A percentile compares a stretch with the other conserved stretches of the same genome.
Evolutionary conservation across 371 early-diverging fungal species (phyloP).

Genomic region (Batkoa obscura): DNA sequence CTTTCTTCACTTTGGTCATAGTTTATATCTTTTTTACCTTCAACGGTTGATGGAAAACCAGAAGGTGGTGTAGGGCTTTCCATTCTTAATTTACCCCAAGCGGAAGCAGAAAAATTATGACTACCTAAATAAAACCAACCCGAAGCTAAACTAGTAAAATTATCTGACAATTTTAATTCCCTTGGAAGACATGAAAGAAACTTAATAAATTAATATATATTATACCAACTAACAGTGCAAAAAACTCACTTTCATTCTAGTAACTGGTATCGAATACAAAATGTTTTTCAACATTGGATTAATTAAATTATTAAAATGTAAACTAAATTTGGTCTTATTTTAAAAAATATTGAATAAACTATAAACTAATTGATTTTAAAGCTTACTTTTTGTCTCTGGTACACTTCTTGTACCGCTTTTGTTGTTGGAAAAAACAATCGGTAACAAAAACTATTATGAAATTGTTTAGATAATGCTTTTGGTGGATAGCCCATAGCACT

Average conservation of each 20-base stretch:
- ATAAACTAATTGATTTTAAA: background rate
- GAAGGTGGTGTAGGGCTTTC: no score
- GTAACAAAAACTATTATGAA: background rate
- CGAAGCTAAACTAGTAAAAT: no score
- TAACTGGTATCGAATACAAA: background rate
- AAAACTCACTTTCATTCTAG: background rate
- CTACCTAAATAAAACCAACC: slow-evolving; percentile 3
- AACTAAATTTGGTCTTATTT: background rate
- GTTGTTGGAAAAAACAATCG: background rate
- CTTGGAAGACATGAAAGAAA: no score
- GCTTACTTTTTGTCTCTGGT: background rate
- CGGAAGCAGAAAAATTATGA: slow-evolving; percentile 3
- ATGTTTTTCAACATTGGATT: background rate
- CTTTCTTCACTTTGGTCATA: no score
- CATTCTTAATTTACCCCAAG: no score
- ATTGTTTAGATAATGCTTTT: no score
- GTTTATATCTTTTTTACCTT: no score
- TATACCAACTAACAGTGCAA: background rate
- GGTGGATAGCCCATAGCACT: background rate
- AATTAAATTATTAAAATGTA: background rate
- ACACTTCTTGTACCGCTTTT: background rate
- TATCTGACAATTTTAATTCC: no score
- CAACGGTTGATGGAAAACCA: no score
- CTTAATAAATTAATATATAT: no score
- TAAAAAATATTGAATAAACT: background rate